These are phyloP conservation scores for Daucus carota DNA, from an alignment of 129 eudicot species.

Conservation along the genomic window DH1_v3.0 NC_030383.2:59654001-59654500, in stretches of 20 bases:
- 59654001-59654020: background rate
- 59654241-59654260: conserved; percentile 27
- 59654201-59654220: conserved; percentile 27
- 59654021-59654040: background rate
- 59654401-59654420: conserved; percentile 7
- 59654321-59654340: conserved; percentile 29
- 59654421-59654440: background rate
- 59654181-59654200: conserved; percentile 37
- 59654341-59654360: conserved; percentile 4
- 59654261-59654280: conserved; percentile 28
- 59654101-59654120: background rate
- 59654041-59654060: background rate
- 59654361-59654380: background rate
- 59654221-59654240: conserved; percentile 30
- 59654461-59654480: background rate
- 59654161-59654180: conserved; percentile 47
- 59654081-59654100: background rate
- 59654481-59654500: conserved; percentile 1
- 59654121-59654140: background rate
- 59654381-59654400: background rate
- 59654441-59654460: background rate
- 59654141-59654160: conserved; percentile 82
- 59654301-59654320: conserved; percentile 83
- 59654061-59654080: background rate
- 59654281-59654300: conserved; percentile 44